Base-by-base conservation (phyloP, 2,329 filamentous ascomycete genomes). In the Penicillium sp. region DNA sequence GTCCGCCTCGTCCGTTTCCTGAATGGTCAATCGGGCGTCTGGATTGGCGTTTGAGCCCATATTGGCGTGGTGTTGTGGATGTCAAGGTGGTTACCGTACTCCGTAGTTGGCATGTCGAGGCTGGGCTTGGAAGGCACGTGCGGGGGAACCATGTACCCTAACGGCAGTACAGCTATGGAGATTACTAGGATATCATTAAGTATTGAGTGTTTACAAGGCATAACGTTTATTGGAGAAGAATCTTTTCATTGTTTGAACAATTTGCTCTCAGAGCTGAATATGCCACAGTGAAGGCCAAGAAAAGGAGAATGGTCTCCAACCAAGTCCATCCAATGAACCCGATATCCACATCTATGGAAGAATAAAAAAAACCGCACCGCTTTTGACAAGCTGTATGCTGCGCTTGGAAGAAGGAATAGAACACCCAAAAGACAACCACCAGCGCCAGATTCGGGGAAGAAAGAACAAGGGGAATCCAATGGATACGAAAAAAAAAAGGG, bases 1-100 rank as follows among this genome's bases (percentile, higher is more conserved):
- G 26, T 83, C 83, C 22, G 83, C 80, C 60, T 85, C 83, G 68
- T 87, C 83, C 24, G 75, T 74, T 61, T 79, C 76, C 15, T 56
- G 71, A 37, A 79, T 70, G n/a, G 68, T 70, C 22, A 78, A 33
- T n/a, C 55, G 59, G 15, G 24, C 44, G 12, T 37, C 35, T 3
- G 54, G 37, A 5, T 53, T 30, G 22, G 24, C 24, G 51, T 6
- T n/a, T 26, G 56, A 49, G 8, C 24, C 24, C 57, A 65, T 62
- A 30, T 17, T 59, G 53, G 40, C 58, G 40, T 37, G 45, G 28
- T 44, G 45, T 22, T 38, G 53, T 53, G 28, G 26, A 59, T 37
- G 51, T 37, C 44, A 13, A 37, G 24, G 49, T 40, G 37, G 47
- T 30, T 28, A 47, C 40, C 13, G n/a, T 13, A 26, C 38, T 56